phyloP scores from a whole-genome alignment of 1,284 basidiomycete species.

The Ustilago shanxiensis region DNA sequence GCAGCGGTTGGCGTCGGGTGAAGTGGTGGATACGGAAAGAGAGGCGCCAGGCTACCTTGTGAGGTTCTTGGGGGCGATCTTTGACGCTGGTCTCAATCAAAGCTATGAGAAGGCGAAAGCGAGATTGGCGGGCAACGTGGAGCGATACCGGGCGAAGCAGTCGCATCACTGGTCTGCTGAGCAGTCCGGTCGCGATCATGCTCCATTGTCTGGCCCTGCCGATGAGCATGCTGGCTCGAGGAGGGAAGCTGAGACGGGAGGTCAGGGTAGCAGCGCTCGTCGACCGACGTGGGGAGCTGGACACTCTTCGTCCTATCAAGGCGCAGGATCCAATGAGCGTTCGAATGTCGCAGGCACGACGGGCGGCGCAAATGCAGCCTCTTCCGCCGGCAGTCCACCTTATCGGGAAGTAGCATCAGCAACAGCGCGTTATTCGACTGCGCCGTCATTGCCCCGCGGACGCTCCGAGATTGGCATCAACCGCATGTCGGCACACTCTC shows the following conservation, averaged over 20 bases:
- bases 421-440: conserved; percentile 23
- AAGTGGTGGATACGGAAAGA: conserved; percentile 46
- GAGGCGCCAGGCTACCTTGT: conserved; percentile 52
- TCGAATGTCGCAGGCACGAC: not conserved
- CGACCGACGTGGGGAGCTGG: conserved; percentile 15
- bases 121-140: conserved; percentile 11
- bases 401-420: conserved; percentile 30
- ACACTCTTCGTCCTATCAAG: conserved; percentile 4
- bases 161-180: conserved; percentile 5
- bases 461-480: conserved; percentile 23
- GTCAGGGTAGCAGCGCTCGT: conserved; percentile 8
- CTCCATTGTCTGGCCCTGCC: conserved; percentile 4
- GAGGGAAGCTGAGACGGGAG: conserved; percentile 5
- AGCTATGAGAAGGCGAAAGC: conserved; percentile 35
- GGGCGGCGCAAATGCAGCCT: not conserved
- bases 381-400: conserved; percentile 20
- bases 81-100: conserved; percentile 42
- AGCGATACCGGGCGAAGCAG: conserved; percentile 2
- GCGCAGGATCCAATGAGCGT: conserved; percentile 11
- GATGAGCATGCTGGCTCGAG: conserved; percentile 9
- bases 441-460: conserved; percentile 26
- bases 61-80: conserved; percentile 36
- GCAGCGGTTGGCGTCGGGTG: conserved; percentile 37
- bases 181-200: not conserved
- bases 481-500: not conserved